Evolutionary conservation across 345 rosid genomes (phyloP).

Genomic region (Populus ilicifolia): DNA sequence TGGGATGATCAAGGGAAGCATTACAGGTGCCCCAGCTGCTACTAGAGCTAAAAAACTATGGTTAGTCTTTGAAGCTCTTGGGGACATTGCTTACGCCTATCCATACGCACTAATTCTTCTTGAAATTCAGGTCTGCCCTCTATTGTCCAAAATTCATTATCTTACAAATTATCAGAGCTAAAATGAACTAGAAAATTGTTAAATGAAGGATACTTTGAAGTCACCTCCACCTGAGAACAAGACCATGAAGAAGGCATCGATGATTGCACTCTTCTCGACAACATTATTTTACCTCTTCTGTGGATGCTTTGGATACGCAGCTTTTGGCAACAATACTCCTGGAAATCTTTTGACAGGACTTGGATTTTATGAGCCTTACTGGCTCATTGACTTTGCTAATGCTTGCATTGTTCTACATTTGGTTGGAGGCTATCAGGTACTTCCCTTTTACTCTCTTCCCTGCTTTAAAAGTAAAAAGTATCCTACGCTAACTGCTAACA

Average conservation of each 20-base stretch:
- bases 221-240: constrained; percentile 20
- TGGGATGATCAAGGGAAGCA: constrained; percentile 32
- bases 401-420: constrained; percentile 9
- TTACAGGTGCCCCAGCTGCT: constrained; percentile 23
- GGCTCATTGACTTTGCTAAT: constrained; percentile 3
- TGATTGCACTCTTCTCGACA: not conserved
- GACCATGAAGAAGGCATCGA: constrained; percentile 19
- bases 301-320: constrained; percentile 18
- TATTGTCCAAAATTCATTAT: not conserved
- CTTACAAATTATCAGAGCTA: not conserved
- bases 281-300: constrained; percentile 15
- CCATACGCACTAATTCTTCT: constrained; percentile 28
- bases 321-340: constrained; percentile 1
- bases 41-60: constrained; percentile 19
- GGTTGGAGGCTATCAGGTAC: constrained; percentile 7
- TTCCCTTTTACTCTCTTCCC: not conserved
- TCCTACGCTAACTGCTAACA: not conserved
- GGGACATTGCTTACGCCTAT: constrained; percentile 36
- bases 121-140: constrained; percentile 36
- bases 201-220: constrained; percentile 40
- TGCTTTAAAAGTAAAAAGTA: not conserved
- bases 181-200: not conserved
- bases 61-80: constrained; percentile 23
- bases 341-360: constrained; percentile 12
- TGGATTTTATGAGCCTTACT: constrained; percentile 6